Percentiles rank a stretch among this genome's conserved stretches.
phyloP scores from a whole-genome alignment of 164 flowering plant species.

The Berberis vulgaris region DNA sequence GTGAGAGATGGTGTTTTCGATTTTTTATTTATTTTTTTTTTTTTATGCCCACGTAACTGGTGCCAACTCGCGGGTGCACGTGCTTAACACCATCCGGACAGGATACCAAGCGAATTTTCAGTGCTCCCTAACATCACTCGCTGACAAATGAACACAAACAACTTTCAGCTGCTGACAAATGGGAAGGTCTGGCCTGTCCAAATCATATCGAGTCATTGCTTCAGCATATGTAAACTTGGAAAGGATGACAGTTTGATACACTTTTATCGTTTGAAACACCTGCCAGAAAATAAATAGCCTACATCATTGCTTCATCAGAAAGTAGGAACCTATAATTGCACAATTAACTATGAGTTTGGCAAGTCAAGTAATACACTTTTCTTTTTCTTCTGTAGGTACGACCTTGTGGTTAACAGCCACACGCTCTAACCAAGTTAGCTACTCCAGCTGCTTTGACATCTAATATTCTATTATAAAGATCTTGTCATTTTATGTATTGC shows the following conservation, averaged over 20 bases:
- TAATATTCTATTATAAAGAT: slow-evolving; percentile 16
- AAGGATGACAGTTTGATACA: slow-evolving; percentile 69
- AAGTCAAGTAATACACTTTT: slow-evolving; percentile 39
- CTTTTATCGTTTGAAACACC: slow-evolving; percentile 79
- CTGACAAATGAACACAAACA: slow-evolving; percentile 57
- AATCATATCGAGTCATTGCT: slow-evolving; percentile 74
- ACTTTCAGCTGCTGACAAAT: slow-evolving; percentile 57
- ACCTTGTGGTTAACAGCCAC: slow-evolving; percentile 95
- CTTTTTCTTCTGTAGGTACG: slow-evolving; percentile 54
- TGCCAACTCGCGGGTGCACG: too few species aligned
- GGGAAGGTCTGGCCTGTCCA: slow-evolving; percentile 84
- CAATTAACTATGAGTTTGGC: neutral
- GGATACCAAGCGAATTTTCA: too few species aligned
- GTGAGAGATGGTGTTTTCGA: too few species aligned
- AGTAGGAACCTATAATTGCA: neutral
- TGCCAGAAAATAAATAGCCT: slow-evolving; percentile 16
- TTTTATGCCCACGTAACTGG: too few species aligned
- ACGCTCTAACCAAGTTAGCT: slow-evolving; percentile 93
- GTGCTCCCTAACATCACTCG: too few species aligned
- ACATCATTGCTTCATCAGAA: neutral
- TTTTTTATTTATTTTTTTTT: too few species aligned
- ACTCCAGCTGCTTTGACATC: slow-evolving; percentile 52
- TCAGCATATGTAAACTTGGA: slow-evolving; percentile 89
- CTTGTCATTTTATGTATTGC: neutral
- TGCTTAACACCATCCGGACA: too few species aligned